Base-by-base conservation (phyloP, 768 basidiomycete genomes). In the Suillus occidentalis region DNA sequence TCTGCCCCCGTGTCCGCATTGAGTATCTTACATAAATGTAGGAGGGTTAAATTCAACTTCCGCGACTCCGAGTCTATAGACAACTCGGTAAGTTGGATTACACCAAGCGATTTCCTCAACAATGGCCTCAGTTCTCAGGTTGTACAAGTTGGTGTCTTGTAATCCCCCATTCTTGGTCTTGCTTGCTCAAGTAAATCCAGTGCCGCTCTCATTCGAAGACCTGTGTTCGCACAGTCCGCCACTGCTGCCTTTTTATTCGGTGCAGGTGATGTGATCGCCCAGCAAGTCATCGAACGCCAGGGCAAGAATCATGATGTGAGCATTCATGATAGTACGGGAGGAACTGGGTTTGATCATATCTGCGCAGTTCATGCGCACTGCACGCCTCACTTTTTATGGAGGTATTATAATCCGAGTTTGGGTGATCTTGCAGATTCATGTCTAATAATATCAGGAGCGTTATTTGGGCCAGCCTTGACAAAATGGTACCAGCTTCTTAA, bases 401-500 rank as follows among this genome's bases (percentile, higher is more conserved):
- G 92, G 92, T 85, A 64, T 16, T 20, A 20, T 42, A 3, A 42
- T 18, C 28, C 20, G 18, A 42, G 6, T n/a, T 6, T 49, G 9
- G 6, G 12, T 55, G 39, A 16, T 7, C 12, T 60, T 66, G 52
- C 31, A 43, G n/a, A 40, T 42, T 28, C 39, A 40, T 14, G 18
- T 8, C 28, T 63, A 25, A 55, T 57, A 43, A 2, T 2, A 53
- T 58, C 64, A 84, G 90, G 90, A 43, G 84, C 78, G 7, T 76
- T 96, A 62, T 94, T 96, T 76, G 94, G 91, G 3, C 93, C 95
- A 4, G 81, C 84, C 16, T 81, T 95, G 73, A 92, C 92, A 2
- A 89, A 86, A 65, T 96, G 94, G 94, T 93, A 91, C 70, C 80
- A 84, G 60, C 77, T 89, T 65, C 82, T 95, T 62, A 87, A 91